Conservation (phyloP, 495 filamentous ascomycete species). For the Evernia prunastri region DNA sequence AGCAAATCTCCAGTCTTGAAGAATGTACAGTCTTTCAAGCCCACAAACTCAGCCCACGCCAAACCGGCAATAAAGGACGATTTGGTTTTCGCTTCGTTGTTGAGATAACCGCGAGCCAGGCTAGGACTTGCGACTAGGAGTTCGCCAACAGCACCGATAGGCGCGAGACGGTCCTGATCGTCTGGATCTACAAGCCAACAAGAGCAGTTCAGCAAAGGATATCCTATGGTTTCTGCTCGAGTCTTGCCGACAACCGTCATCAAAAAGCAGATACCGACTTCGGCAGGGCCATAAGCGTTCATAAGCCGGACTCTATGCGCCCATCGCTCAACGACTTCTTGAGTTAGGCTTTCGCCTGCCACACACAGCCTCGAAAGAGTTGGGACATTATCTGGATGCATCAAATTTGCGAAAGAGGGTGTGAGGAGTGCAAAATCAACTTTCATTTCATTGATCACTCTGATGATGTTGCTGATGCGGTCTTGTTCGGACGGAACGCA, state of each 20-base stretch:
- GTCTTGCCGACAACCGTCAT: background rate
- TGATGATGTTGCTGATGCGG: conserved; percentile 31
- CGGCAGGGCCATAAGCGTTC: conserved; percentile 54
- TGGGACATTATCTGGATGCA: conserved; percentile 41
- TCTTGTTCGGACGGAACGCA: conserved; percentile 58
- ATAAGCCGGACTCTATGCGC: conserved; percentile 36
- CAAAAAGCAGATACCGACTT: conserved; percentile 33
- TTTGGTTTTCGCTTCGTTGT: conserved; percentile 32
- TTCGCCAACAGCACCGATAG: conserved; percentile 37
- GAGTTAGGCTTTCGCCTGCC: conserved; percentile 41
- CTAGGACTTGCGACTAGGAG: conserved; percentile 36
- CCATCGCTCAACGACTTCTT: conserved; percentile 41
- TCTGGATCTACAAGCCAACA: conserved; percentile 37
- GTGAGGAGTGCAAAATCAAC: conserved; percentile 34
- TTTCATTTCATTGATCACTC: conserved; percentile 17
- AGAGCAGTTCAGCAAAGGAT: conserved; percentile 11
- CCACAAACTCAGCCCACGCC: conserved; percentile 6
- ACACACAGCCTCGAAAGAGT: conserved; percentile 37
- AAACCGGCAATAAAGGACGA: conserved; percentile 30
- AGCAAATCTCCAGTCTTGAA: conserved; percentile 38
- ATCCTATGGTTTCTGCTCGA: conserved; percentile 14
- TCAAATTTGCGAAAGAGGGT: conserved; percentile 44
- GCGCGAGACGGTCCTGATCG: conserved; percentile 29
- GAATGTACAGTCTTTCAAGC: background rate
- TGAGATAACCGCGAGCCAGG: conserved; percentile 34